Conservation (phyloP, 768 basidiomycete species). For the Russula griseocarnosa region DNA sequence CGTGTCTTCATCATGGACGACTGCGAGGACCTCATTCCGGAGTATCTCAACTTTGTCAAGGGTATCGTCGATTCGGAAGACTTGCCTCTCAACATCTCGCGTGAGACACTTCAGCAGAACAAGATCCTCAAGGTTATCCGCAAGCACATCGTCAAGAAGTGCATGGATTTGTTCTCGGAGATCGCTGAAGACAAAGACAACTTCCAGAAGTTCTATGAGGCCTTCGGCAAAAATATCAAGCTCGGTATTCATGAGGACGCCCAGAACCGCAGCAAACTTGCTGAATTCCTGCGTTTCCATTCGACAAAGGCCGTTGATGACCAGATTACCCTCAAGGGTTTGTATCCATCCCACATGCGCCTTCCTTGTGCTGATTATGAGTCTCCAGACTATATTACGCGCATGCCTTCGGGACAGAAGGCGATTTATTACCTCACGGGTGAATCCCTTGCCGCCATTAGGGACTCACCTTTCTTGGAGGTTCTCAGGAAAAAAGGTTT, state of each 20-base stretch:
- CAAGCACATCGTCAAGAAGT: conserved; percentile 99
- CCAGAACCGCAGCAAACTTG: conserved; percentile 98
- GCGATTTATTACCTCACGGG: conserved; percentile 99
- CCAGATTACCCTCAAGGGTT: conserved; percentile 89
- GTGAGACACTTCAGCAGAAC: conserved; percentile 99
- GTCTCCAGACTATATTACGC: conserved; percentile 88
- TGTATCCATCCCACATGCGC: conserved; percentile 27
- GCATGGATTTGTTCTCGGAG: conserved; percentile 89
- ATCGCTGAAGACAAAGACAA: conserved; percentile 99
- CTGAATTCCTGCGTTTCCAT: conserved; percentile 98
- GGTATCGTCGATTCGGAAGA: conserved; percentile 99
- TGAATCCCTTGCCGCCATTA: conserved; percentile 86
- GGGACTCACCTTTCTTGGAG: conserved; percentile 98
- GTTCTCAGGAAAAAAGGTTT: conserved; percentile 99
- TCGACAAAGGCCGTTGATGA: conserved; percentile 93
- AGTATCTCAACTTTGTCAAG: conserved; percentile 99
- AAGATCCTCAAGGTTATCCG: conserved; percentile 99
- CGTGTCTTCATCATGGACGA: conserved; percentile 99
- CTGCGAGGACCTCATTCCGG: conserved; percentile 98
- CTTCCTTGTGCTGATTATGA: background rate
- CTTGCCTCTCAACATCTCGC: conserved; percentile 98
- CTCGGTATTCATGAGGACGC: conserved; percentile 99
- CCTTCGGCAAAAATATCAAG: conserved; percentile 99
- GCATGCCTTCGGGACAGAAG: conserved; percentile 98
- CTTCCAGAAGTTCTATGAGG: conserved; percentile 94